These are phyloP conservation scores for Apiospora phragmitis DNA, from an alignment of 2,329 filamentous ascomycete genomes.

Conservation along the genomic window DNA sequence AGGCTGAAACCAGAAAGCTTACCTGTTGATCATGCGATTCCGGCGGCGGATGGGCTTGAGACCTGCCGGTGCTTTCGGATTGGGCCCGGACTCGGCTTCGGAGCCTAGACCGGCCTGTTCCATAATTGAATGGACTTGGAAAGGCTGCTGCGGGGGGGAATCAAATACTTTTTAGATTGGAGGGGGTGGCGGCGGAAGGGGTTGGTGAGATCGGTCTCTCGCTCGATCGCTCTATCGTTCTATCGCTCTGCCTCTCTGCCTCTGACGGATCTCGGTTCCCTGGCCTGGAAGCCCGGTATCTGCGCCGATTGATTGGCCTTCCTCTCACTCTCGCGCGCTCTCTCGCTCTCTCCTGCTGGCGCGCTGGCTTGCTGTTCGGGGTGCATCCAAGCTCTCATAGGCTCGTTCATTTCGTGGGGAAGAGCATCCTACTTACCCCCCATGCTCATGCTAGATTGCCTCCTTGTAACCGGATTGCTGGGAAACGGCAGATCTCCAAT, in stretches of 20 bases:
- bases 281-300: slow-evolving; percentile 17
- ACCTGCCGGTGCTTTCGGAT: slow-evolving; percentile 23
- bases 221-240: background rate
- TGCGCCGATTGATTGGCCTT: slow-evolving; percentile 17
- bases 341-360: slow-evolving; percentile 1
- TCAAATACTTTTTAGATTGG: background rate
- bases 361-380: slow-evolving; percentile 17
- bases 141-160: background rate
- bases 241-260: background rate
- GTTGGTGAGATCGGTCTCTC: background rate
- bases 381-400: slow-evolving; percentile 27
- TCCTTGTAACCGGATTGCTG: slow-evolving; percentile 23
- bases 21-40: slow-evolving; percentile 68
- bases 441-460: slow-evolving; percentile 24
- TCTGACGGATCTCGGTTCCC: background rate
- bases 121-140: slow-evolving; percentile 16
- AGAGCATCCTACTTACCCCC: slow-evolving; percentile 11
- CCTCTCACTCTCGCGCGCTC: background rate
- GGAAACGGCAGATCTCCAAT: slow-evolving; percentile 22
- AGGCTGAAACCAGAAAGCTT: slow-evolving; percentile 8
- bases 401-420: slow-evolving; percentile 18
- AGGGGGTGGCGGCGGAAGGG: background rate
- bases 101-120: slow-evolving; percentile 23
- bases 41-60: slow-evolving; percentile 54
- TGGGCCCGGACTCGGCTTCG: slow-evolving; percentile 23